These are phyloP conservation scores for Senna siamea DNA, from an alignment of 306 rosid genomes.

Conservation along the genomic window DNA sequence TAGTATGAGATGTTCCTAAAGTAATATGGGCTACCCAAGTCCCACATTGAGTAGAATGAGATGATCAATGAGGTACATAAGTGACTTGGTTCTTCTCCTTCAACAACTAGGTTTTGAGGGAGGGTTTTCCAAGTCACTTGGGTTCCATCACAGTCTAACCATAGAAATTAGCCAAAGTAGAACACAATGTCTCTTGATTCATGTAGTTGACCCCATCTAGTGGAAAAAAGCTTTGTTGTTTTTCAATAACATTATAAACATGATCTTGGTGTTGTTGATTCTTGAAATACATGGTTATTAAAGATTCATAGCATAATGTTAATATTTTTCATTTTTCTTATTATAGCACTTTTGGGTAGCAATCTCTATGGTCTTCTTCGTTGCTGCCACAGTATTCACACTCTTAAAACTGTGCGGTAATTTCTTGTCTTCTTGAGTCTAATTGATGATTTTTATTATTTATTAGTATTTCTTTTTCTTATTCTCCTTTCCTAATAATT, in stretches of 20 bases:
- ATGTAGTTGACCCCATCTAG: too few relatives aligned
- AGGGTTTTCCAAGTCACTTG: too few relatives aligned
- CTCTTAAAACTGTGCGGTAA: conserved; percentile 89
- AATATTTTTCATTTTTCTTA: conserved; percentile 36
- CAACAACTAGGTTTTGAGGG: too few relatives aligned
- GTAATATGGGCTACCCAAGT: too few relatives aligned
- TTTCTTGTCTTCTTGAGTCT: conserved; percentile 1
- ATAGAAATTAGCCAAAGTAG: too few relatives aligned
- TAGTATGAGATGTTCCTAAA: too few relatives aligned
- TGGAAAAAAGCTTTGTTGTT: too few relatives aligned
- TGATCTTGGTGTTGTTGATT: conserved; percentile 25
- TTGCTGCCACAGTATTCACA: conserved; percentile 80
- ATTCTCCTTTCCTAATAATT: conserved; percentile 12
- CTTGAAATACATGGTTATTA: conserved; percentile 26
- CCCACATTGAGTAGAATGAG: too few relatives aligned
- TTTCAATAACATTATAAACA: not conserved
- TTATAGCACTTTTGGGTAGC: conserved; percentile 98
- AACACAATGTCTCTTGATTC: too few relatives aligned
- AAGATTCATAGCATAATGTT: conserved; percentile 29
- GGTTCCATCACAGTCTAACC: too few relatives aligned
- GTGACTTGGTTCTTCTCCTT: too few relatives aligned
- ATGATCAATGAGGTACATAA: too few relatives aligned
- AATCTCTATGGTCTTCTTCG: conserved; percentile 95
- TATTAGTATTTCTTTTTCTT: not conserved
- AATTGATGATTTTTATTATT: conserved; percentile 1